phyloP scores from a whole-genome alignment of 805 yeast genomes.

The Myxozyma mucilagina region DNA sequence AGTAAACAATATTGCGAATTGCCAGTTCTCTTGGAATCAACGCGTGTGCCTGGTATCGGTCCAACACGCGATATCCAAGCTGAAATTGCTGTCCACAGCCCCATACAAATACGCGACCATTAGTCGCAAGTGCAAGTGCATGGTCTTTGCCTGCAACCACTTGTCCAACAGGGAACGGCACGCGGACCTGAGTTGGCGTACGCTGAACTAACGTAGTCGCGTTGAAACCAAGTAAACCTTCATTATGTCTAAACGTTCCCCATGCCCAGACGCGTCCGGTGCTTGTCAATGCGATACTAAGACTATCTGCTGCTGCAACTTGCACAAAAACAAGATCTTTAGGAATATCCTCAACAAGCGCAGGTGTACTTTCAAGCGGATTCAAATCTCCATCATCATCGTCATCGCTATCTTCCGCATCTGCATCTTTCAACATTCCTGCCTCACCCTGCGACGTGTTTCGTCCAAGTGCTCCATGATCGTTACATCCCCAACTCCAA shows the following conservation, averaged over 20 bases:
- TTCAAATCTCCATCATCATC: conserved; percentile 85
- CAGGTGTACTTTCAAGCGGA: conserved; percentile 87
- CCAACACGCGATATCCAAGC: conserved; percentile 82
- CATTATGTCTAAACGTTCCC: conserved; percentile 91
- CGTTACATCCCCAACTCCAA: conserved; percentile 99
- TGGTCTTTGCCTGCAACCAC: conserved; percentile 94
- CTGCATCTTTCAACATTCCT: conserved; percentile 61
- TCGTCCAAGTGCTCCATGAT: conserved; percentile 87
- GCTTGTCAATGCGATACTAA: conserved; percentile 75
- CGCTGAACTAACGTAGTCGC: conserved; percentile 63
- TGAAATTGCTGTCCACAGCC: conserved; percentile 95
- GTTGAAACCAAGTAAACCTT: conserved; percentile 84
- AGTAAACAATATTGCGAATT: conserved; percentile 69
- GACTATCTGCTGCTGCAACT: conserved; percentile 87
- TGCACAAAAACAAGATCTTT: conserved; percentile 62
- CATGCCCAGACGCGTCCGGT: conserved; percentile 92
- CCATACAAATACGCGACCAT: conserved; percentile 93
- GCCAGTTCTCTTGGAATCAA: conserved; percentile 84
- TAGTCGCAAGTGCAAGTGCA: conserved; percentile 73
- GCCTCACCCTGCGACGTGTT: conserved; percentile 63
- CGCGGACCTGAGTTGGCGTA: conserved; percentile 63
- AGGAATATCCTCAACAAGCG: conserved; percentile 60
- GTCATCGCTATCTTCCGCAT: conserved; percentile 60
- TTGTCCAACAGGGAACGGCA: conserved; percentile 69
- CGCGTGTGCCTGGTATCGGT: conserved; percentile 69